Evolutionary conservation across 1,139 yeast species (phyloP).

Genomic region (Geotrichum histeridarum): DNA sequence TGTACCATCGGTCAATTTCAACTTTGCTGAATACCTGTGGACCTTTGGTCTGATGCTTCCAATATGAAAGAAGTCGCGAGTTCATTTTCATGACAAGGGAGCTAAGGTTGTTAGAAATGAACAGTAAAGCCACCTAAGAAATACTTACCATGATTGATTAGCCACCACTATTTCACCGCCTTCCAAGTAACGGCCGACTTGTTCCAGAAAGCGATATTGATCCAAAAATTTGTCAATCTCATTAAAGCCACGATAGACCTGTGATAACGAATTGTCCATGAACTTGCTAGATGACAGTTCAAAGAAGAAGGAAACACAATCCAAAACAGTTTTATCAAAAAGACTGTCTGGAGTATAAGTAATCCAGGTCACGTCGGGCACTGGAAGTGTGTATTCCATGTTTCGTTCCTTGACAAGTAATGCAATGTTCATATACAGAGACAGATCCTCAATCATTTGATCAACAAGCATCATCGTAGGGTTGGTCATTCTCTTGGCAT

Average conservation of each 20-base stretch:
- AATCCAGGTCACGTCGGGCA: constrained; percentile 65
- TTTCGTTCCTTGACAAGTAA: constrained; percentile 68
- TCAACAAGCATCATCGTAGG: constrained; percentile 97
- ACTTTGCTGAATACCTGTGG: constrained; percentile 52
- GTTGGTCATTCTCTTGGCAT: constrained; percentile 72
- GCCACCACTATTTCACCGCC: constrained; percentile 87
- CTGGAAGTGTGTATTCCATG: constrained; percentile 58
- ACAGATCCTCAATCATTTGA: constrained; percentile 85
- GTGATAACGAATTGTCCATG: constrained; percentile 64
- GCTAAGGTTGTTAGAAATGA: constrained; percentile 32
- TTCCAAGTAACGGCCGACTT: constrained; percentile 66
- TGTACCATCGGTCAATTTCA: constrained; percentile 74
- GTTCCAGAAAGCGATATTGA: constrained; percentile 69
- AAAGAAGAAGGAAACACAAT: constrained; percentile 69
- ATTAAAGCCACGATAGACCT: constrained; percentile 70
- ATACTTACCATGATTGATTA: constrained; percentile 42
- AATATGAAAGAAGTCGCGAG: constrained; percentile 62
- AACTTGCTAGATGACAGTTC: constrained; percentile 69
- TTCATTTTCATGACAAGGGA: constrained; percentile 61
- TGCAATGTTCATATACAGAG: constrained; percentile 69
- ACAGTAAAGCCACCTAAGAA: constrained; percentile 28
- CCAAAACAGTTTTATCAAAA: constrained; percentile 67
- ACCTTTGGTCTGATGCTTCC: constrained; percentile 64
- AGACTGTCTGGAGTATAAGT: constrained; percentile 61
- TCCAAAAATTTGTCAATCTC: constrained; percentile 83